Evolutionary conservation across 352 stramenopile genomes (phyloP), one percentile per base, ranked within the genome.

Genomic region (Halophytophthora polymorphica): DNA sequence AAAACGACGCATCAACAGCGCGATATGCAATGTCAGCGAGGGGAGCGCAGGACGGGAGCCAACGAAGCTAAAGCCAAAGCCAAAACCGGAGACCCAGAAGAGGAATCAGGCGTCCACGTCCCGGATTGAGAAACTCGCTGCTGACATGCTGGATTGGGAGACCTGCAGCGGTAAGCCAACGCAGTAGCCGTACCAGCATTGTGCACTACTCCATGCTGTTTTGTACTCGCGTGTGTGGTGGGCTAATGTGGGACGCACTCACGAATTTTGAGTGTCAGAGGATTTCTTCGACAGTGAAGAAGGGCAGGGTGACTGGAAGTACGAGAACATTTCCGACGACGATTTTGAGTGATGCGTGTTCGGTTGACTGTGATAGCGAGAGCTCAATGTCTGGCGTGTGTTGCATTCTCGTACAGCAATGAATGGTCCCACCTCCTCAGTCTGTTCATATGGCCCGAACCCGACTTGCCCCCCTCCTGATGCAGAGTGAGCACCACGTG

Each of bases 81-180:
- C 35, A 17, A 47, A 18, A 22, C 17, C 23, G 17, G 54, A 22
- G n/a, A n/a, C 33, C 10, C 68, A 65, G 49, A 67, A 56, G 25
- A 38, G 52, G 39, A 68, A 47, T 34, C 36, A 50, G 29, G 49
- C 47, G 5, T 3, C 17, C 18, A 18, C 7, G 2, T 61, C 53
- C 15, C 68, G 63, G 28, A 45, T 56, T 6, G 56, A 69, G 12
- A 56, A 54, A 46, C 42, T 87, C 6, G 60, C 56, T 33, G 56
- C 35, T 3, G 77, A 90, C 41, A 80, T 88, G 62, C 33, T 68
- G 18, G 70, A 80, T 21, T 90, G 80, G 80, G 80, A 82, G 25
- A 64, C 69, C 2, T 88, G 78, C 54, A 84, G 79, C 22, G 80
- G 80, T 90, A 56, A 36, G 61, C 56, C 3, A 15, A 8, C 42